phyloP scores from a whole-genome alignment of 2,329 filamentous ascomycete genomes.

The Pestalotiopsis sp. region DNA sequence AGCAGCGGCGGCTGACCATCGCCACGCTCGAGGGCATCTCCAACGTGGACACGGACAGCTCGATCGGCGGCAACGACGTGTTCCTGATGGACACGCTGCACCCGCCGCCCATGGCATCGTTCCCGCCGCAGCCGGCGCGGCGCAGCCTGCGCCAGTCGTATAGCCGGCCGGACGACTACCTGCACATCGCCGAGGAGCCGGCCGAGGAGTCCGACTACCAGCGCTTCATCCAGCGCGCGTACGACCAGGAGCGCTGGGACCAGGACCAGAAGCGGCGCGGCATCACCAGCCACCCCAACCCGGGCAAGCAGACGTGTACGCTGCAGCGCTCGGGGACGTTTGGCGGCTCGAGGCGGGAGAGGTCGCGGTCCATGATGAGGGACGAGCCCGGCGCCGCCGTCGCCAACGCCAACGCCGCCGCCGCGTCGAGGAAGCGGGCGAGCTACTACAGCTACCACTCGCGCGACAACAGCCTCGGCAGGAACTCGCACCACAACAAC shows the following conservation, averaged over 20 bases:
- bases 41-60: slow-evolving; percentile 6
- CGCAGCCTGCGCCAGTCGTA: slow-evolving; percentile 11
- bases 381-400: background rate
- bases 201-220: slow-evolving; percentile 13
- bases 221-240: slow-evolving; percentile 11
- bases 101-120: background rate
- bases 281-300: slow-evolving; percentile 3
- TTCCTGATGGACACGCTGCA: background rate
- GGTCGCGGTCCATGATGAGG: background rate
- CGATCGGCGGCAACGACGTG: background rate
- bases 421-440: slow-evolving; percentile 7
- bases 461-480: background rate
- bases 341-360: background rate
- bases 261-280: slow-evolving; percentile 10
- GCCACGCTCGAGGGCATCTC: background rate
- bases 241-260: slow-evolving; percentile 12
- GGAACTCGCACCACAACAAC: slow-evolving; percentile 4
- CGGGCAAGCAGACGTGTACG: background rate
- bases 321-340: slow-evolving; percentile 8
- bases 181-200: background rate
- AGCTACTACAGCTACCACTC: slow-evolving; percentile 15
- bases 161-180: slow-evolving; percentile 3
- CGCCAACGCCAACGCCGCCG: too few species aligned
- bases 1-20: slow-evolving; percentile 5
- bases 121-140: background rate